Base-by-base conservation (phyloP, 805 yeast species). In the Debaryomyces prosopidis region DNA sequence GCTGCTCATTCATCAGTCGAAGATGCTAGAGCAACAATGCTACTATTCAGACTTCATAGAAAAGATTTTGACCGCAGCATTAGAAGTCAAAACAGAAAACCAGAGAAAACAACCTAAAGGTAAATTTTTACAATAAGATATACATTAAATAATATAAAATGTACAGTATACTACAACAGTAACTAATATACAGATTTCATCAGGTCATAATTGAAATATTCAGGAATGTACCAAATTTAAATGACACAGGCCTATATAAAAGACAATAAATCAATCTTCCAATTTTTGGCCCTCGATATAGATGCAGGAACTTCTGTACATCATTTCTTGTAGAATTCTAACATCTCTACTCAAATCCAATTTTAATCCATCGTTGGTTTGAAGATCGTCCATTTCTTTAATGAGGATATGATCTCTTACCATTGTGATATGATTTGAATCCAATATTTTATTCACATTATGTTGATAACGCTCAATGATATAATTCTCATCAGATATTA, bases 11-110 rank as follows among this genome's bases (percentile, higher is more conserved):
- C 94, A 3, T 88, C 96, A 0, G 88, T 90, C 1, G 96, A 89
- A 59, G 97, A 90, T 68, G 96, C 97, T 0, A 80, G 80, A 57
- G 91, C 91, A 1, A 83, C 96, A 0, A 91, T 90, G 96, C 62
- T 84, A 48, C 64, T 90, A n/a, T 90, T 82, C 58, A 76, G 87
- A 48, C 58, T 77, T 42, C 77, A 80, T 50, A 84, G 80, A 58
- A 71, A 68, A 43, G 88, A 80, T 43, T 84, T 87, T 57, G 94
- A 84, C 52, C 67, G 65, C 32, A 41, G 43, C 18, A n/a, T 47
- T n/a, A 36, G 36, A 28, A 18, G 18, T 30, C 16, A 20, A 32
- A 18, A 39, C 14, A 10, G 26, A 23, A 23, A 23, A 23, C 5
- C 26, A 2, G 26, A 23, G 26, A 23, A 23, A 23, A 23, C 26